These are phyloP conservation scores for Diaporthe sp. DNA, from an alignment of 2,329 filamentous ascomycete genomes.

Conservation along the genomic window DNA sequence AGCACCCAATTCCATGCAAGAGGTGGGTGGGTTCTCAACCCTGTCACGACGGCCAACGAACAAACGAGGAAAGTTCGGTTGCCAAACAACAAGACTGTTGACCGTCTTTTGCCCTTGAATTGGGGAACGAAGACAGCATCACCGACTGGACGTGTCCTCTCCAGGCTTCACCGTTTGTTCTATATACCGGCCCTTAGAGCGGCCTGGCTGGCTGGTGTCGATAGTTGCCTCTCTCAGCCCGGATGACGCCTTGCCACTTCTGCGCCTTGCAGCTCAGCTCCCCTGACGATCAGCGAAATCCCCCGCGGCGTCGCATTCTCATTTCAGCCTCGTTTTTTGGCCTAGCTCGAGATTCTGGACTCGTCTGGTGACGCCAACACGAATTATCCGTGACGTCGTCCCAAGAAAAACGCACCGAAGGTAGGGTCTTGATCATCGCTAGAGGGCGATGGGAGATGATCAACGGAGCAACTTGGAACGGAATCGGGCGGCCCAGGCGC, in stretches of 20 bases:
- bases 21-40: slow-evolving; percentile 27
- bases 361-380: slow-evolving; percentile 3
- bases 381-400: slow-evolving; percentile 5
- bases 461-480: slow-evolving; percentile 1
- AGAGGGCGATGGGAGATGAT: not conserved
- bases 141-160: slow-evolving; percentile 10
- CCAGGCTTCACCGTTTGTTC: slow-evolving; percentile 11
- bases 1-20: slow-evolving; percentile 37
- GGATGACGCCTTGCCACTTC: slow-evolving; percentile 9
- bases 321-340: slow-evolving; percentile 36
- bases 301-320: slow-evolving; percentile 27
- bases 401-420: not conserved
- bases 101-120: slow-evolving; percentile 28
- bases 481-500: not conserved
- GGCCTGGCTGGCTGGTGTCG: slow-evolving; percentile 40
- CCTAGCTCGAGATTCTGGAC: slow-evolving; percentile 20
- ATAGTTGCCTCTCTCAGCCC: slow-evolving; percentile 21
- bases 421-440: not conserved
- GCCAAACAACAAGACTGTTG: slow-evolving; percentile 35
- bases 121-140: slow-evolving; percentile 1
- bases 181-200: slow-evolving; percentile 1
- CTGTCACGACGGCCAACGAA: slow-evolving; percentile 26
- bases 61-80: slow-evolving; percentile 29
- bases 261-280: slow-evolving; percentile 30
- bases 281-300: slow-evolving; percentile 38